Conservation (phyloP, 2,329 filamentous ascomycete genomes). For the Scedosporium aurantiacum region DNA sequence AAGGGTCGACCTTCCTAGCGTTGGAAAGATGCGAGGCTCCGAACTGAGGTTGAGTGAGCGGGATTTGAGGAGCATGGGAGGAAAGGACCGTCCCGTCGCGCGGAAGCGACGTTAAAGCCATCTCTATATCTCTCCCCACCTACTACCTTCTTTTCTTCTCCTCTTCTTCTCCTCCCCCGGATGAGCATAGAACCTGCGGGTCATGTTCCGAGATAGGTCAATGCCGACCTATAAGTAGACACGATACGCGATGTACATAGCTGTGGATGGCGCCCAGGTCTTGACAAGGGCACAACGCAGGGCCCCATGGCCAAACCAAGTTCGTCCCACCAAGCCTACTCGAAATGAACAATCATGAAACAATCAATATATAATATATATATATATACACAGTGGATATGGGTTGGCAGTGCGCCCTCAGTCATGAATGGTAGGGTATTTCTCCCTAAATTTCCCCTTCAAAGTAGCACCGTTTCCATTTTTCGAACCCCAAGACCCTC, state of each 20-base stretch:
- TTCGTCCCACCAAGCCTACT: neutral
- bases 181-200: no score
- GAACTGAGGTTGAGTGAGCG: constrained; percentile 67
- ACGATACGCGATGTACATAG: no score
- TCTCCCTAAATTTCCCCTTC: neutral
- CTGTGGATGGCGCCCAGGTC: no score
- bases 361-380: neutral
- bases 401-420: neutral
- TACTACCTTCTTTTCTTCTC: no score
- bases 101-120: neutral
- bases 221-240: no score
- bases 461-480: neutral
- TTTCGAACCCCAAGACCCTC: neutral
- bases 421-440: neutral
- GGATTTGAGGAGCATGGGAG: constrained; percentile 64
- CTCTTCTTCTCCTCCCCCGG: no score
- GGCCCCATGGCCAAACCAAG: neutral
- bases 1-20: constrained; percentile 63
- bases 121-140: neutral
- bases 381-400: constrained; percentile 1
- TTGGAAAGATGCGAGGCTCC: constrained; percentile 72
- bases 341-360: neutral
- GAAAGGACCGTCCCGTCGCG: constrained; percentile 16
- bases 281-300: no score
- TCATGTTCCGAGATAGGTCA: no score